phyloP scores from a whole-genome alignment of 805 yeast genomes.

The Starmera quercuum region DNA sequence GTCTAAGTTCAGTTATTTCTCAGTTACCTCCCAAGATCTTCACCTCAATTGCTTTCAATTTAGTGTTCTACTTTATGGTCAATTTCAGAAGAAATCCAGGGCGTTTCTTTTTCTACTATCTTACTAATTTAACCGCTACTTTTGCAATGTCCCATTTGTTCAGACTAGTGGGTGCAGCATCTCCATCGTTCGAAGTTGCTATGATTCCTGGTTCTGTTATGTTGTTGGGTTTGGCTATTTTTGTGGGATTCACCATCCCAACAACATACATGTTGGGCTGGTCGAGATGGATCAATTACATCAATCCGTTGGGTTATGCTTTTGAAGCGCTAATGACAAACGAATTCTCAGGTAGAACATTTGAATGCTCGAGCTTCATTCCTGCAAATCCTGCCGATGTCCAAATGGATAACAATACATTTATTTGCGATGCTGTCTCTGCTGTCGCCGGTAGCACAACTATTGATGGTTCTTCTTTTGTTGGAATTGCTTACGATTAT shows the following conservation, averaged over 20 bases:
- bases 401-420: constrained; percentile 20
- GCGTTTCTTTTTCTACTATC: constrained; percentile 42
- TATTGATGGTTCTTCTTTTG: constrained; percentile 47
- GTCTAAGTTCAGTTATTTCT: constrained; percentile 42
- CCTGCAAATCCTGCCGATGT: constrained; percentile 30
- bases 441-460: constrained; percentile 39
- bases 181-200: constrained; percentile 41
- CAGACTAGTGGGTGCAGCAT: constrained; percentile 44
- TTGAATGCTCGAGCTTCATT: constrained; percentile 38
- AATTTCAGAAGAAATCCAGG: constrained; percentile 46
- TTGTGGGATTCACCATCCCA: constrained; percentile 54
- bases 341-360: constrained; percentile 42
- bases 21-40: constrained; percentile 44
- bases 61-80: constrained; percentile 45
- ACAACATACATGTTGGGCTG: constrained; percentile 50
- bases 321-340: constrained; percentile 53
- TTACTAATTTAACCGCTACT: constrained; percentile 35
- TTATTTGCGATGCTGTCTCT: constrained; percentile 51
- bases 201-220: constrained; percentile 52
- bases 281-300: constrained; percentile 58
- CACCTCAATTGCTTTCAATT: constrained; percentile 38
- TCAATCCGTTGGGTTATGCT: constrained; percentile 50
- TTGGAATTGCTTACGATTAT: constrained; percentile 37
- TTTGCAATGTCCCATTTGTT: constrained; percentile 48
- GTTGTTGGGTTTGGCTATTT: constrained; percentile 40